Percentiles rank a stretch among this genome's conserved stretches.
These are phyloP conservation scores for Cerrena zonata DNA, from an alignment of 1,284 basidiomycete species.

Conservation along the genomic window DNA sequence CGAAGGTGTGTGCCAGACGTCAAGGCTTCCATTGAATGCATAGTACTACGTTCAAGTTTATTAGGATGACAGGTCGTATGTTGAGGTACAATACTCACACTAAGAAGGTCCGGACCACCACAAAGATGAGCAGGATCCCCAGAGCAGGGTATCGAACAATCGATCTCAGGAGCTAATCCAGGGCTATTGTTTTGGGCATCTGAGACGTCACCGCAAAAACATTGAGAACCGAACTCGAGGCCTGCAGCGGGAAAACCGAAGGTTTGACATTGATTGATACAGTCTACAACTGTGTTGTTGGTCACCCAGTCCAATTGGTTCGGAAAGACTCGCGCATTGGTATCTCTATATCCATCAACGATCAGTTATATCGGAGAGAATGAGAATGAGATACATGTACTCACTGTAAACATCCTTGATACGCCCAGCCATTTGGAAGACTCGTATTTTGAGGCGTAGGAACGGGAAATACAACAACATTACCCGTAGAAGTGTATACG, in stretches of 20 bases:
- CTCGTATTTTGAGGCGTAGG: constrained; percentile 48
- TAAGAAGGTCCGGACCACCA: constrained; percentile 41
- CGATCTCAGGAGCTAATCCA: constrained; percentile 38
- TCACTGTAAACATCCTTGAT: constrained; percentile 66
- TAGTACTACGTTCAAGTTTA: constrained; percentile 38
- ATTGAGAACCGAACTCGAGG: constrained; percentile 55
- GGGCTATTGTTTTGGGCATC: constrained; percentile 44
- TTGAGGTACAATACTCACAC: too few species aligned
- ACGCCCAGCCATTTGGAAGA: constrained; percentile 58
- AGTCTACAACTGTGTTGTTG: constrained; percentile 58
- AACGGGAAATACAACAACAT: constrained; percentile 51
- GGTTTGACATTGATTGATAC: constrained; percentile 55
- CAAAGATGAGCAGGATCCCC: constrained; percentile 64
- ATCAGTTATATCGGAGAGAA: background rate
- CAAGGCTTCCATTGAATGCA: constrained; percentile 52
- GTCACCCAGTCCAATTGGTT: constrained; percentile 52
- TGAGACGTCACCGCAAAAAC: constrained; percentile 65
- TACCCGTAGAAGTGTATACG: constrained; percentile 50
- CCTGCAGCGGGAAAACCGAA: constrained; percentile 65
- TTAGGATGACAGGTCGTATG: too few species aligned
- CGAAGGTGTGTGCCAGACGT: constrained; percentile 56
- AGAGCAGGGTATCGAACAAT: constrained; percentile 57
- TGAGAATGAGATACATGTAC: constrained; percentile 21
- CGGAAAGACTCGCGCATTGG: constrained; percentile 45
- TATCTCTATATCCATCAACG: constrained; percentile 4